Percentiles rank a stretch among this genome's conserved stretches.
Evolutionary conservation across 768 basidiomycete species (phyloP).

Genomic region (Heimioporus sp.): DNA sequence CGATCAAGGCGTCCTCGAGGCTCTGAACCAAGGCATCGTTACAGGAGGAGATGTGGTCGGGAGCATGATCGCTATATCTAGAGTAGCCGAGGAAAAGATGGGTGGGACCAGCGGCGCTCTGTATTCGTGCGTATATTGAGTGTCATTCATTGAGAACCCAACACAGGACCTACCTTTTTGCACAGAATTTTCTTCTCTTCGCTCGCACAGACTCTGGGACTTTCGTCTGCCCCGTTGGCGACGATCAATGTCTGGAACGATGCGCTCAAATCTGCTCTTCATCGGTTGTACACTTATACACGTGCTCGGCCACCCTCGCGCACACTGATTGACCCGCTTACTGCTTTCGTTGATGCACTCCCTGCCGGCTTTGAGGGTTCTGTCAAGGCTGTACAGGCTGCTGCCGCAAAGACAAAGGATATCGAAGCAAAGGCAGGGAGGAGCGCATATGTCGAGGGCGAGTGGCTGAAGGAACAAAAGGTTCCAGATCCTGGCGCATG

Average conservation of each 20-base stretch:
- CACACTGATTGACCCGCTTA: conserved; percentile 90
- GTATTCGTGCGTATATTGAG: conserved; percentile 68
- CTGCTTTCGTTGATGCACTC: conserved; percentile 58
- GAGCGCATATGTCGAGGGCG: conserved; percentile 81
- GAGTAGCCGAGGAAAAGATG: conserved; percentile 81
- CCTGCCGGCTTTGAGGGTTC: conserved; percentile 46
- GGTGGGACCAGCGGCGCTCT: conserved; percentile 90
- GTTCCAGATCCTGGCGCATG: conserved; percentile 90
- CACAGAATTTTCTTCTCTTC: conserved; percentile 87
- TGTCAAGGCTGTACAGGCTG: conserved; percentile 56
- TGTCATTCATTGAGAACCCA: background rate
- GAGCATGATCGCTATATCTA: conserved; percentile 65
- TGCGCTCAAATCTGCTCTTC: conserved; percentile 57
- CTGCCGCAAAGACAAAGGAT: conserved; percentile 72
- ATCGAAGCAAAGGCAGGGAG: conserved; percentile 84
- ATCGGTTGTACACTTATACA: conserved; percentile 76
- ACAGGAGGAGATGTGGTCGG: conserved; percentile 62
- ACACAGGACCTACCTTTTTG: background rate
- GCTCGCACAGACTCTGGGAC: conserved; percentile 69
- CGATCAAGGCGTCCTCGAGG: conserved; percentile 54
- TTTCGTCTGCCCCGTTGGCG: conserved; percentile 23
- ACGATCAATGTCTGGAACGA: conserved; percentile 56
- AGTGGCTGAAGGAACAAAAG: conserved; percentile 55
- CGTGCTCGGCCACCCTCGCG: conserved; percentile 86
- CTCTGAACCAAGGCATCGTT: conserved; percentile 54